Conservation (phyloP, 2,329 filamentous ascomycete species). For the Microcyclospora tardicrescens region DNA sequence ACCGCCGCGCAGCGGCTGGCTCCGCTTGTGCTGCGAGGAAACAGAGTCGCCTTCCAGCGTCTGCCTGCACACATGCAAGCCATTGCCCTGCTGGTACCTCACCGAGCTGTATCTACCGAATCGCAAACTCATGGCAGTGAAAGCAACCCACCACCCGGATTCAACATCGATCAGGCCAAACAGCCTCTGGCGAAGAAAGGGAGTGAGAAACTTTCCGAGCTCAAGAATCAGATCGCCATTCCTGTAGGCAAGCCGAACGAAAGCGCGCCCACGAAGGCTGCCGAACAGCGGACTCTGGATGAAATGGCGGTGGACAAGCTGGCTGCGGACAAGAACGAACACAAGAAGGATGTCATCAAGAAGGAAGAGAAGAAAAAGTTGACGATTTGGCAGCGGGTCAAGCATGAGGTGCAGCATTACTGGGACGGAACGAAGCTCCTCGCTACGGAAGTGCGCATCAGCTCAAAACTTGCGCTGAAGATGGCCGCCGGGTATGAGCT, state of each 20-base stretch:
- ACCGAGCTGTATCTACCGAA: slow-evolving; percentile 42
- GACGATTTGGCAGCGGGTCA: slow-evolving; percentile 82
- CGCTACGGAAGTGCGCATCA: slow-evolving; percentile 85
- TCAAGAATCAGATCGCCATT: slow-evolving; percentile 8
- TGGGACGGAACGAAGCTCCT: slow-evolving; percentile 97
- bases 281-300: slow-evolving; percentile 39
- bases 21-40: slow-evolving; percentile 34
- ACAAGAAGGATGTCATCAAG: slow-evolving; percentile 46
- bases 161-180: slow-evolving; percentile 81
- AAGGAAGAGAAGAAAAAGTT: slow-evolving; percentile 70
- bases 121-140: slow-evolving; percentile 23
- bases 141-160: slow-evolving; percentile 64
- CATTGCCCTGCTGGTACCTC: slow-evolving; percentile 44
- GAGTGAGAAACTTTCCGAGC: slow-evolving; percentile 16
- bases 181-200: slow-evolving; percentile 60
- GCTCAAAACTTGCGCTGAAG: slow-evolving; percentile 78
- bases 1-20: slow-evolving; percentile 30
- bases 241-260: slow-evolving; percentile 29
- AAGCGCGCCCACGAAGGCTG: slow-evolving; percentile 34
- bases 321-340: slow-evolving; percentile 32
- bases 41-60: slow-evolving; percentile 28
- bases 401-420: slow-evolving; percentile 87
- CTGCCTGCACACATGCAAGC: slow-evolving; percentile 42
- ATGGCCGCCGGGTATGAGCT: slow-evolving; percentile 98
- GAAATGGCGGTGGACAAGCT: slow-evolving; percentile 52